A percentile compares a stretch with the other conserved stretches of the same genome.
These are phyloP conservation scores for Mortierella sp. DNA, from an alignment of 371 early-diverging fungal species.

Conservation along the genomic window DNA sequence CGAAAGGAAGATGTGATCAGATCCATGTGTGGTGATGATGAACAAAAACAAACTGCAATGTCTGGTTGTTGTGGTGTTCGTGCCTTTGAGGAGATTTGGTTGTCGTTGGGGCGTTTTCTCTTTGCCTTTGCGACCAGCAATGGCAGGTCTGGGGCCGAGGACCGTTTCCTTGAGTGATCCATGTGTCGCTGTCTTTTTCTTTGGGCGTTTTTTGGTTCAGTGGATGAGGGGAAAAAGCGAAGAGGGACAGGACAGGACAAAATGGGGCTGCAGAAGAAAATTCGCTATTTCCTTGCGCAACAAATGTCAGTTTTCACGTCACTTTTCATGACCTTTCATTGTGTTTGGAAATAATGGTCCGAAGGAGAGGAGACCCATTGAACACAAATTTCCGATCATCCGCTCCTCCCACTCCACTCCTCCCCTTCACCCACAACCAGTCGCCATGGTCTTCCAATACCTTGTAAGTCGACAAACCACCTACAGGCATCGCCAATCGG, in stretches of 20 bases:
- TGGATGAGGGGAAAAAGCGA: neutral
- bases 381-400: slow-evolving; percentile 1
- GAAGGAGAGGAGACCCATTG: neutral
- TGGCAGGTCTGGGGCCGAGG: slow-evolving; percentile 44
- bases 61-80: neutral
- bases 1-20: neutral
- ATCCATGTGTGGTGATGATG: slow-evolving; percentile 3
- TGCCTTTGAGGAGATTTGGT: slow-evolving; percentile 59
- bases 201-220: neutral
- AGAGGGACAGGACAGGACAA: neutral
- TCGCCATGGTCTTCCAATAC: slow-evolving; percentile 55
- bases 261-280: neutral
- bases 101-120: slow-evolving; percentile 57
- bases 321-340: neutral
- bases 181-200: slow-evolving; percentile 21
- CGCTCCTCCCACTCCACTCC: slow-evolving; percentile 17
- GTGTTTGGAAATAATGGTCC: neutral
- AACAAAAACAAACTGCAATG: neutral
- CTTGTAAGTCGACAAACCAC: slow-evolving; percentile 42
- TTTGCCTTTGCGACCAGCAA: slow-evolving; percentile 48
- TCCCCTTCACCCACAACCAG: slow-evolving; percentile 12
- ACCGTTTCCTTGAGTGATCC: slow-evolving; percentile 52
- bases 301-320: neutral
- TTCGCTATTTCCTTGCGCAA: neutral
- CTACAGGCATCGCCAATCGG: neutral